Percentiles rank a stretch among this genome's conserved stretches.
These are phyloP conservation scores for Oryza meridionalis DNA, from an alignment of 176 grass and related monocot genomes.

Conservation along the genomic window DNA sequence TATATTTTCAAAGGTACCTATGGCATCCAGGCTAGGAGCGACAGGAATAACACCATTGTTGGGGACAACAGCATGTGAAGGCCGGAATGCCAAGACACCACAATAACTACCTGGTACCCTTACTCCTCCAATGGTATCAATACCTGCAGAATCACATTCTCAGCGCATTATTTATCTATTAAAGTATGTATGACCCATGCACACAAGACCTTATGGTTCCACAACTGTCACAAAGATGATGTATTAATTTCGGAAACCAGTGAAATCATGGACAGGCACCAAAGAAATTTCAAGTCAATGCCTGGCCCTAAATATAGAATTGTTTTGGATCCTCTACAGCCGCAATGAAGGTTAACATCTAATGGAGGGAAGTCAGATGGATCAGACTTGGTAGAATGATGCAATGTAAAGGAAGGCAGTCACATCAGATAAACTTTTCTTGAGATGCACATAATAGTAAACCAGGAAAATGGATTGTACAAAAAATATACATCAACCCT, in stretches of 20 bases:
- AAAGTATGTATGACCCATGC: neutral
- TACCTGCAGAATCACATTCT: conserved; percentile 53
- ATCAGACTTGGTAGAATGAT: neutral
- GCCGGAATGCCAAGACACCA: conserved; percentile 82
- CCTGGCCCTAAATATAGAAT: neutral
- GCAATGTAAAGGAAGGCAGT: conserved; percentile 1
- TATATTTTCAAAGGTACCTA: conserved; percentile 58
- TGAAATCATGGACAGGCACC: neutral
- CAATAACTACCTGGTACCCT: conserved; percentile 90
- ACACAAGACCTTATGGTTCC: neutral
- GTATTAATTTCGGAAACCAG: neutral
- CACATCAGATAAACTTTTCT: neutral
- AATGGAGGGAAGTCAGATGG: neutral
- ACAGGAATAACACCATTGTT: conserved; percentile 85
- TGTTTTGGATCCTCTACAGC: neutral
- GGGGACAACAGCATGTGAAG: conserved; percentile 77
- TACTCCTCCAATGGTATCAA: conserved; percentile 90
- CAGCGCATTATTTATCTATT: conserved; percentile 2
- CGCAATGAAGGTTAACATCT: neutral
- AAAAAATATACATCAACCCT: neutral
- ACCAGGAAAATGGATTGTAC: conserved; percentile 2
- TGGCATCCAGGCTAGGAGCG: conserved; percentile 84
- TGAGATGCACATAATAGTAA: neutral
- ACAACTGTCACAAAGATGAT: neutral
- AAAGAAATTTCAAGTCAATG: conserved; percentile 1